Evolutionary conservation across 805 yeast genomes (phyloP).

Genomic region (Citeromyces matritensis): DNA sequence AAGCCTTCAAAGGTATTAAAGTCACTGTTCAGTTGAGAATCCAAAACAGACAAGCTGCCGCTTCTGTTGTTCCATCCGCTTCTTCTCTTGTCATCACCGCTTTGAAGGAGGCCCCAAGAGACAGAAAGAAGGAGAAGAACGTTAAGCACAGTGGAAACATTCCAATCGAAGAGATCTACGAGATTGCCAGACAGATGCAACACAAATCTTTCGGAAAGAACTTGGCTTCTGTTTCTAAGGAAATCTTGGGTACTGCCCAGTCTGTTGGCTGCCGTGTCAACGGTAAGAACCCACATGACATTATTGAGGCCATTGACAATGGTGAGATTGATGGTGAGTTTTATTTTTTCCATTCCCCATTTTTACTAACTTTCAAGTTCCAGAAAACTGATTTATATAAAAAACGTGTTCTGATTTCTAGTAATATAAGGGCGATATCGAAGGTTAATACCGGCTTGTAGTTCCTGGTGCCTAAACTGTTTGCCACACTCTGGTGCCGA

Average conservation of each 20-base stretch:
- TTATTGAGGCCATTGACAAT: constrained; percentile 95
- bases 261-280: constrained; percentile 99
- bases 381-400: constrained; percentile 44
- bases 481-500: constrained; percentile 93
- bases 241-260: constrained; percentile 99
- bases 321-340: constrained; percentile 80
- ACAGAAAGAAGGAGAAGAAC: constrained; percentile 99
- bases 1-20: constrained; percentile 97
- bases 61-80: constrained; percentile 98
- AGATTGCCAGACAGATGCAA: constrained; percentile 95
- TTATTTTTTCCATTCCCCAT: constrained; percentile 7
- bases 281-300: constrained; percentile 98
- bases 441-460: not conserved
- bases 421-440: not conserved
- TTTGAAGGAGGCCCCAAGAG: constrained; percentile 99
- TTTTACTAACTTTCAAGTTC: constrained; percentile 19
- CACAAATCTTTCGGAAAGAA: constrained; percentile 96
- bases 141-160: constrained; percentile 99
- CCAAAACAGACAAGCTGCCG: constrained; percentile 99
- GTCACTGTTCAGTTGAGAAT: constrained; percentile 97
- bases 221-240: constrained; percentile 95
- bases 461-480: constrained; percentile 16
- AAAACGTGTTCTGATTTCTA: constrained; percentile 1
- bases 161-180: constrained; percentile 90
- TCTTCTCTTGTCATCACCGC: constrained; percentile 98